phyloP scores from a whole-genome alignment of 257 asterid genomes.

The Anisodus tanguticus region DNA sequence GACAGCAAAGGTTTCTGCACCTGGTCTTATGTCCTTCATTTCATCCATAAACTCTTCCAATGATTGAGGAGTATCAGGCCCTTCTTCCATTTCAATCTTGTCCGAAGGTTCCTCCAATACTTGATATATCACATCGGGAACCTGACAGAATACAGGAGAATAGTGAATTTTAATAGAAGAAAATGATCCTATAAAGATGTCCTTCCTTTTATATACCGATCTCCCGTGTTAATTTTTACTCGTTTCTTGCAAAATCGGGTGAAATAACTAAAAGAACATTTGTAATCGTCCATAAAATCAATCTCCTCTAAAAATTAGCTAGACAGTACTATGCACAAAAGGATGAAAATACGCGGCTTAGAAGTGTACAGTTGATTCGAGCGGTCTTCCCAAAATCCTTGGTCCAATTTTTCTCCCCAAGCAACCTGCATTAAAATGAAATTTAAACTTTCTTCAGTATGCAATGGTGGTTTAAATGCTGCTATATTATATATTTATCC shows the following conservation, averaged over 20 bases:
- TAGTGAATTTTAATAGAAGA: neutral
- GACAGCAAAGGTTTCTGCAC: slow-evolving; percentile 77
- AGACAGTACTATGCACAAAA: neutral
- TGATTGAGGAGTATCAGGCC: slow-evolving; percentile 57
- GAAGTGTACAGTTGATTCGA: slow-evolving; percentile 57
- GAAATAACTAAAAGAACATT: neutral
- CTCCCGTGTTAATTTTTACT: neutral
- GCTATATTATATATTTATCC: too few relatives aligned
- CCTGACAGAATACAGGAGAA: slow-evolving; percentile 47
- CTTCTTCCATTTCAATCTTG: slow-evolving; percentile 44
- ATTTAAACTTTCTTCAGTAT: neutral
- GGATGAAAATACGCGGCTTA: neutral
- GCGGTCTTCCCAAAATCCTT: slow-evolving; percentile 61
- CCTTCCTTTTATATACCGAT: neutral
- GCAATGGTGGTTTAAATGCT: too few relatives aligned
- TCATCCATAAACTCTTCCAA: slow-evolving; percentile 68
- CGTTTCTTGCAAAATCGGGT: neutral
- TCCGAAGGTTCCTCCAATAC: slow-evolving; percentile 67
- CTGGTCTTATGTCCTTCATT: slow-evolving; percentile 55
- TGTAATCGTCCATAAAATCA: neutral
- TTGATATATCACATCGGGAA: slow-evolving; percentile 86
- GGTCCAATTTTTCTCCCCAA: slow-evolving; percentile 71
- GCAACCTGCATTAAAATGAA: slow-evolving; percentile 55
- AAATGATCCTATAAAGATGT: neutral
- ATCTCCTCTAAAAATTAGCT: neutral